Base-by-base conservation (phyloP, 768 basidiomycete genomes). In the Suillus decipiens region DNA sequence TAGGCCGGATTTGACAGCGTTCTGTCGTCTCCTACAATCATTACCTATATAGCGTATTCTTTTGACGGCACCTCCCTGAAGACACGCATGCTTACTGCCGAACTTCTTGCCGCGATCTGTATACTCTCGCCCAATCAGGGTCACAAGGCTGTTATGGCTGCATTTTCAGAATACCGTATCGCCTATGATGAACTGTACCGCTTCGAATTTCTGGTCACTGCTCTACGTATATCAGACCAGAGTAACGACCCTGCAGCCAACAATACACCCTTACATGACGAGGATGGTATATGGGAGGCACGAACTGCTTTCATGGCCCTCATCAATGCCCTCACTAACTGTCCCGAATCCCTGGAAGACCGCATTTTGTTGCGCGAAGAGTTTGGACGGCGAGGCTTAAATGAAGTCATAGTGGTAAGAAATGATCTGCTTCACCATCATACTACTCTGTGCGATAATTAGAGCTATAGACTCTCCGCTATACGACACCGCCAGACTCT, bases 31-130 rank as follows among this genome's bases (percentile, higher is more conserved):
- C 82, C 89, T 0, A 85, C 79, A 0, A 78, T 92, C 37, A 82
- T 95, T 64, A 88, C 86, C 1, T 85, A 91, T 66, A 85, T 96
- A 67, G 79, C 87, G 17, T 90, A 90, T 69, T 83, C 88, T 1
- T 81, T 96, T 14, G 84, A 89, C 66, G 80, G 80, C 1, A 79
- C 88, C 0, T 87, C 89, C 11, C 76, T 83, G 59, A 95, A 90
- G 72, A 77, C 92, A 10, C 85, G 90, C 62, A 82, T 86, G 0
- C 79, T 92, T 28, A 81, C 84, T 0, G 86, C 89, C 5, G 93
- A 96, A 67, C 80, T 96, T 33, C 82, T 98, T 11, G 92, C 93
- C 1, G 95, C 90, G 0, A 85, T 96, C 47, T 93, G 92, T 71
- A 81, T 93, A 24, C 78, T 96, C 24, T 89, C 90, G 2, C 74